These are phyloP conservation scores for Comarum palustre DNA, from an alignment of 306 rosid species.

Conservation along the genomic window DNA sequence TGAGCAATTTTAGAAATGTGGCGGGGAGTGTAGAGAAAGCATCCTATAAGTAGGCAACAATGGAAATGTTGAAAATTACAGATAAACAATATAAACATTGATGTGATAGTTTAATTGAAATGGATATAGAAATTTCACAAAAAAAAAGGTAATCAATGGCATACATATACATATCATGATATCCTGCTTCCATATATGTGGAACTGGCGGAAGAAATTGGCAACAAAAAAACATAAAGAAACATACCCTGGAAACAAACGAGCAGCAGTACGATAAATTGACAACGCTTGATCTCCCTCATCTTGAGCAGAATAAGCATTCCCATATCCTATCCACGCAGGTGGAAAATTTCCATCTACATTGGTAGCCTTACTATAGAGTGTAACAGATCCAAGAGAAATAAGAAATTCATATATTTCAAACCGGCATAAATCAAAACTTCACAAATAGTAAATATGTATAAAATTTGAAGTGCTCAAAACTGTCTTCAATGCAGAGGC, in stretches of 20 bases:
- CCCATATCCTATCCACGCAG: constrained; percentile 96
- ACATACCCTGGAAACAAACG: constrained; percentile 93
- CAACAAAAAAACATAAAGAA: not conserved
- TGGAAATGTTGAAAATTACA: not conserved
- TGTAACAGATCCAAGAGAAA: constrained; percentile 24
- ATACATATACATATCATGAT: not conserved
- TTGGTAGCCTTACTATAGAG: constrained; percentile 79
- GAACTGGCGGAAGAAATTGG: not conserved
- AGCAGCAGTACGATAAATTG: constrained; percentile 95
- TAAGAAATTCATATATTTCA: constrained; percentile 14
- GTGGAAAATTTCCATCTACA: constrained; percentile 87
- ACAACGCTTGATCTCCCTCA: constrained; percentile 99
- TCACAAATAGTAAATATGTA: not conserved
- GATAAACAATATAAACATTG: not conserved
- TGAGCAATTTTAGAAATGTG: not conserved
- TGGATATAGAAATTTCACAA: not conserved
- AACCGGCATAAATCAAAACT: not conserved
- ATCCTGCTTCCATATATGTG: not conserved
- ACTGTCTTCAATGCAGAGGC: not conserved
- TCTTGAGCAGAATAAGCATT: constrained; percentile 92
- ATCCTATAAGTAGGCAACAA: not conserved
- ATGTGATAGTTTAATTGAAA: not conserved
- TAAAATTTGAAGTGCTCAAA: not conserved
- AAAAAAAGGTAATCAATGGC: not conserved
- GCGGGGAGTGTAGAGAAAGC: not conserved